Conservation (phyloP, 2,329 filamentous ascomycete genomes). For the Coniochaeta sp. region DNA sequence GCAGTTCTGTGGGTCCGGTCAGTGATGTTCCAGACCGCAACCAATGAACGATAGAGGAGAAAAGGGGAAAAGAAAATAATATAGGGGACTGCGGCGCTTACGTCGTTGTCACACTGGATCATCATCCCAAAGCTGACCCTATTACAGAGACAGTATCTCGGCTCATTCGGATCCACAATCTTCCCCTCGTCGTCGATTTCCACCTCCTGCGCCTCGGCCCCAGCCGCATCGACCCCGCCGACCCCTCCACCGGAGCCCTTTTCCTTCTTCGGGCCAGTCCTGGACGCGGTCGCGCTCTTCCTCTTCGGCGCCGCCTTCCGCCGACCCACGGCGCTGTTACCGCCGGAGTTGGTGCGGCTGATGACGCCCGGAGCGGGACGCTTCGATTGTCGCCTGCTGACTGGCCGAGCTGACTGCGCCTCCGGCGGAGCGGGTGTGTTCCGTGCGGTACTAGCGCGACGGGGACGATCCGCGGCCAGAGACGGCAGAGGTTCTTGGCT, state of each 20-base stretch:
- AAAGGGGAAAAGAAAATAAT: not conserved
- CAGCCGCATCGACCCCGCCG: conserved; percentile 22
- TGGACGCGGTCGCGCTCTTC: conserved; percentile 36
- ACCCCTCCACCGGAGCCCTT: conserved; percentile 22
- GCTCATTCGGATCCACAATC: conserved; percentile 67
- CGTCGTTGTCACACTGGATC: conserved; percentile 79
- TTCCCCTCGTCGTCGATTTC: conserved; percentile 64
- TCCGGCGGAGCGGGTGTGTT: conserved; percentile 43
- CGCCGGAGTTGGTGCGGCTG: conserved; percentile 52
- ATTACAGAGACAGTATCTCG: conserved; percentile 71
- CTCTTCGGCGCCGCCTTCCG: conserved; percentile 63
- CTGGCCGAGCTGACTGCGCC: conserved; percentile 22
- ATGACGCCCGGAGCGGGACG: conserved; percentile 67
- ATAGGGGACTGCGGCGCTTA: conserved; percentile 32
- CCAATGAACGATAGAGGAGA: too few species aligned
- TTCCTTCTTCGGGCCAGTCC: conserved; percentile 32
- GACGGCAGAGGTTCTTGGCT: conserved; percentile 43
- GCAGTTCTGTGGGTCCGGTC: conserved; percentile 44
- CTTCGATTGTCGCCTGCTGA: conserved; percentile 52
- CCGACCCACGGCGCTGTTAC: conserved; percentile 62
- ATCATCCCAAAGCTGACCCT: conserved; percentile 75
- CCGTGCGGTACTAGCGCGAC: conserved; percentile 48
- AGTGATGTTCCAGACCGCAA: conserved; percentile 4
- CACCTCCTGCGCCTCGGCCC: conserved; percentile 38
- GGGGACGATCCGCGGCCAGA: conserved; percentile 44